Evolutionary conservation across 441 rosid species (phyloP).

Genomic region (Metrosideros polymorpha): DNA sequence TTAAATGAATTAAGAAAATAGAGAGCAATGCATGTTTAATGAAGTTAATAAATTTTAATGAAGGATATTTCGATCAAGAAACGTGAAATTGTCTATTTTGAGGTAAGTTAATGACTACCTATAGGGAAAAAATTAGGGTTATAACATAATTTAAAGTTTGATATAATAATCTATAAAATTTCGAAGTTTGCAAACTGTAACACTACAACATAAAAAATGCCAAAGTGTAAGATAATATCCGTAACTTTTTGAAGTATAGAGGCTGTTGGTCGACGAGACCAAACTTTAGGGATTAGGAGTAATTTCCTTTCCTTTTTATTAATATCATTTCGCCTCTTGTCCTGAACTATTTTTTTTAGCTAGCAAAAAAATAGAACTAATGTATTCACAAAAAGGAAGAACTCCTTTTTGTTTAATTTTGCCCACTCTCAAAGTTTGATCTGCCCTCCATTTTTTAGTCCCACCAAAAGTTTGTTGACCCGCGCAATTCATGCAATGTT

Average conservation of each 20-base stretch:
- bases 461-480: neutral
- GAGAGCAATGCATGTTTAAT: neutral
- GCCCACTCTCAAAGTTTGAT: too few relatives aligned
- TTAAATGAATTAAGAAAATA: neutral
- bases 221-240: neutral
- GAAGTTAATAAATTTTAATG: neutral
- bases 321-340: neutral
- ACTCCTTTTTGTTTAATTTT: neutral
- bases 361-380: too few relatives aligned
- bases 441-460: too few relatives aligned
- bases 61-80: neutral
- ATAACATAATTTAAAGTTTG: neutral
- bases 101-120: neutral
- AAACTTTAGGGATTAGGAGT: neutral
- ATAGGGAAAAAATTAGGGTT: neutral
- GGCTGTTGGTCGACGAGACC: neutral
- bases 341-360: neutral
- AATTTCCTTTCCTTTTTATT: neutral
- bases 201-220: rapidly evolving
- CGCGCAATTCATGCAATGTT: neutral
- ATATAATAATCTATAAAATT: neutral
- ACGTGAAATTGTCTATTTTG: neutral
- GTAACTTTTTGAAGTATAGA: neutral
- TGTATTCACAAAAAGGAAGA: too few relatives aligned
- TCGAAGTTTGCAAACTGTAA: neutral